phyloP scores from a whole-genome alignment of 2,329 filamentous ascomycete genomes.

The Aspergillus luchuensis region DNA sequence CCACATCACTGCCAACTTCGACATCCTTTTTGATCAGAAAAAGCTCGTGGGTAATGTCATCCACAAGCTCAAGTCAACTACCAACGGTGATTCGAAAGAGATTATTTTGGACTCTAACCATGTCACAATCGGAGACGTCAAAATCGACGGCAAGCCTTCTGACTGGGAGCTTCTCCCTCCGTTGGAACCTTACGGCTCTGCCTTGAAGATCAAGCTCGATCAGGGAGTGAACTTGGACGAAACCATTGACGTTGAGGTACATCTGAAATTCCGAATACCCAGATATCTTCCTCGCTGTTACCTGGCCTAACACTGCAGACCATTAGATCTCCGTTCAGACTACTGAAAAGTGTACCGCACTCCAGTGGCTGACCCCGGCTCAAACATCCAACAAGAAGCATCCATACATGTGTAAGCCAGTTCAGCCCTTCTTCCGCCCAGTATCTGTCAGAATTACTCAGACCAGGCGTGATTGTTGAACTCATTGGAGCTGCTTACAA shows the following conservation, averaged over 20 bases:
- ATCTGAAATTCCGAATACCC: constrained; percentile 12
- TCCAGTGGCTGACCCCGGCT: constrained; percentile 92
- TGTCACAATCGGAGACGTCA: constrained; percentile 72
- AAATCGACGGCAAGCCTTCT: constrained; percentile 64
- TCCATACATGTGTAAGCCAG: constrained; percentile 76
- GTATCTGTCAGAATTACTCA: neutral
- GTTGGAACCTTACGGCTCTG: constrained; percentile 66
- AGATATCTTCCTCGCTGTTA: neutral
- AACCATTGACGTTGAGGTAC: constrained; percentile 52
- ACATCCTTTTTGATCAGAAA: constrained; percentile 80
- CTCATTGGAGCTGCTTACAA: neutral
- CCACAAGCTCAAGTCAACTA: constrained; percentile 75
- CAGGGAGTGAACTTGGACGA: constrained; percentile 50
- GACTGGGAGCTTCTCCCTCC: constrained; percentile 72
- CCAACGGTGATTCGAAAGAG: constrained; percentile 70
- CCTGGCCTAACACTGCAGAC: neutral
- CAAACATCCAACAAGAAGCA: constrained; percentile 96
- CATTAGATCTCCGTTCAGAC: constrained; percentile 71
- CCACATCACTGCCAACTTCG: constrained; percentile 79
- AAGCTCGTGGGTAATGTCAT: constrained; percentile 74
- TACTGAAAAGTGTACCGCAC: constrained; percentile 82
- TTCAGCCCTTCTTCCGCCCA: neutral
- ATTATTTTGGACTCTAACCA: constrained; percentile 88
- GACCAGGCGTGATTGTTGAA: neutral
- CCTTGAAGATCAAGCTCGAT: constrained; percentile 52